phyloP scores from a whole-genome alignment of 2,329 filamentous ascomycete genomes.

The Achaetomium macrosporum region DNA sequence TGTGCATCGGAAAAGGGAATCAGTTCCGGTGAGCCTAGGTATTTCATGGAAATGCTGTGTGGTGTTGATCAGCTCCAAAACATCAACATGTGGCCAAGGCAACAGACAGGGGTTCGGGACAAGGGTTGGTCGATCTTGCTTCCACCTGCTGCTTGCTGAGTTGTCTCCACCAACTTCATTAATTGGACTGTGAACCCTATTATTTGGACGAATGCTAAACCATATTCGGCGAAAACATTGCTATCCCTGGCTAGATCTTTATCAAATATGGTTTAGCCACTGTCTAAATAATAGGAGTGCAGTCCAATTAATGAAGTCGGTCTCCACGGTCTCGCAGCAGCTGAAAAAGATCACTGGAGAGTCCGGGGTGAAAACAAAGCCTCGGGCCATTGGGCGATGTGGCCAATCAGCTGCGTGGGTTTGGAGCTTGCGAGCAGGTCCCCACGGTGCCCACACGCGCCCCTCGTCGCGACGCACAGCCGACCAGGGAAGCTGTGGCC shows the following conservation, averaged over 20 bases:
- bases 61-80: background rate
- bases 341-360: constrained; percentile 6
- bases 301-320: too few relatives aligned
- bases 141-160: constrained; percentile 2
- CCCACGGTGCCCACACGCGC: constrained; percentile 16
- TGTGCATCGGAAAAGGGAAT: too few relatives aligned
- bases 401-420: constrained; percentile 20
- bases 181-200: too few relatives aligned
- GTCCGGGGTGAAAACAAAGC: constrained; percentile 22
- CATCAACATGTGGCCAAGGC: background rate
- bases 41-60: too few relatives aligned
- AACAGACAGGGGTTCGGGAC: constrained; percentile 6
- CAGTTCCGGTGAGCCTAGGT: too few relatives aligned
- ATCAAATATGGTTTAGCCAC: too few relatives aligned
- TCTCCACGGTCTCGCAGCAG: constrained; percentile 13
- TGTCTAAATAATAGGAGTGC: too few relatives aligned
- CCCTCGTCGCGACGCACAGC: constrained; percentile 20
- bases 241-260: too few relatives aligned
- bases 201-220: too few relatives aligned
- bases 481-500: constrained; percentile 10
- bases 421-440: constrained; percentile 17
- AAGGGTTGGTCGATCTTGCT: background rate
- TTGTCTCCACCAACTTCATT: too few relatives aligned
- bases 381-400: constrained; percentile 17
- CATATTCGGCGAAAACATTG: too few relatives aligned